Conservation (phyloP, 1,284 basidiomycete species). For the Schizophyllum commune region DNA sequence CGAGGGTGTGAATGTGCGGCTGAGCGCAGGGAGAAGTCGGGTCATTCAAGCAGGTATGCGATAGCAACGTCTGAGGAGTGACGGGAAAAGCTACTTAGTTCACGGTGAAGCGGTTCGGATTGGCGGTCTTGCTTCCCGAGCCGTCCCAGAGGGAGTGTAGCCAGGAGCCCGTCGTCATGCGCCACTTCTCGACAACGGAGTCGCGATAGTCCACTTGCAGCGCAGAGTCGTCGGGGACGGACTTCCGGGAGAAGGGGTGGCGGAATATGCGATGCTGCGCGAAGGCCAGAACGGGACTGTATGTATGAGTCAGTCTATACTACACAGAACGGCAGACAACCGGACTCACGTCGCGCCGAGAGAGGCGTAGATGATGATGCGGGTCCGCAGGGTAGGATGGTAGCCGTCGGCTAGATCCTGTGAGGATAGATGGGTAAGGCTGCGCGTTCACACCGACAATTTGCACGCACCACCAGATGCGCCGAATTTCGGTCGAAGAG, state of each 20-base stretch:
- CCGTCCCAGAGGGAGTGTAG: slow-evolving; percentile 12
- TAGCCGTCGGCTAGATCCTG: slow-evolving; percentile 28
- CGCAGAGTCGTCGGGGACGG: slow-evolving; percentile 14
- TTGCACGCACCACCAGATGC: slow-evolving; percentile 42
- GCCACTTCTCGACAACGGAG: neutral
- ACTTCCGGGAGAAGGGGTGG: slow-evolving; percentile 24
- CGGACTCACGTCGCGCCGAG: slow-evolving; percentile 32
- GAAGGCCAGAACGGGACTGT: slow-evolving; percentile 30
- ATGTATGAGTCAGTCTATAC: neutral
- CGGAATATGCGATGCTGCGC: slow-evolving; percentile 34
- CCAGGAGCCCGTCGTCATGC: slow-evolving; percentile 4
- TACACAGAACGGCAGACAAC: neutral
- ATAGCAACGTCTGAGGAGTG: too few species aligned
- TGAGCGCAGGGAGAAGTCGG: neutral
- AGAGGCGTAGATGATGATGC: slow-evolving; percentile 39
- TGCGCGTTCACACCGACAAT: neutral
- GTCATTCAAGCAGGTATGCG: too few species aligned
- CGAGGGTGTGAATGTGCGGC: too few species aligned
- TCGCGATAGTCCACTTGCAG: slow-evolving; percentile 14
- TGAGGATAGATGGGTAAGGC: slow-evolving; percentile 35
- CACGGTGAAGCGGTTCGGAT: slow-evolving; percentile 13
- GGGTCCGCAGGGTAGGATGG: slow-evolving; percentile 34
- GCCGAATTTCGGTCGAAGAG: slow-evolving; percentile 54
- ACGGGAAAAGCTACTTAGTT: neutral
- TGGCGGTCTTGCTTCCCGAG: slow-evolving; percentile 2